Evolutionary conservation across 2,329 filamentous ascomycete genomes (phyloP).

Genomic region (Alternaria sp.): DNA sequence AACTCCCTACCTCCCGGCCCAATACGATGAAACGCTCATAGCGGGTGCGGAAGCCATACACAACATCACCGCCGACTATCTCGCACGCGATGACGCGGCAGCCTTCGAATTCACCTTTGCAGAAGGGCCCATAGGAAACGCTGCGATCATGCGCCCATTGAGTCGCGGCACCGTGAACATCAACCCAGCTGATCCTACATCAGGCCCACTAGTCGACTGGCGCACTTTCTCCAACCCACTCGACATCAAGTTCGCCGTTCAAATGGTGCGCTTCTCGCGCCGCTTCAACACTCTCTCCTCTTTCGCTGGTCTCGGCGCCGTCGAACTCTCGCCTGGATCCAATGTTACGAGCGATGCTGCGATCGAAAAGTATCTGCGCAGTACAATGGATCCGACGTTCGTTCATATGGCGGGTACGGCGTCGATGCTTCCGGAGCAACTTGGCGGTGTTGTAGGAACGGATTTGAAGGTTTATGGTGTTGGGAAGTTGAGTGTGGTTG

Average conservation of each 20-base stretch:
- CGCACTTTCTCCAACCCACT: constrained; percentile 39
- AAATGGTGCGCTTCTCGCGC: constrained; percentile 35
- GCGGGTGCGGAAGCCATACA: constrained; percentile 26
- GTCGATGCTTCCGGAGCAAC: constrained; percentile 8
- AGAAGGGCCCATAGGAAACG: constrained; percentile 7
- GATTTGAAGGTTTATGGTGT: constrained; percentile 29
- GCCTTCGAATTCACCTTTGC: constrained; percentile 32
- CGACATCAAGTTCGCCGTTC: constrained; percentile 35
- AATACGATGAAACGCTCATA: constrained; percentile 5
- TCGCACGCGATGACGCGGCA: constrained; percentile 23
- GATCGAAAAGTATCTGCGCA: not conserved
- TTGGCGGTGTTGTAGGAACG: constrained; percentile 29
- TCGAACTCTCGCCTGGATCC: constrained; percentile 22
- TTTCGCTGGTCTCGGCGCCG: constrained; percentile 16
- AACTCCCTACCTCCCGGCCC: constrained; percentile 15
- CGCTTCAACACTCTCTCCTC: constrained; percentile 17
- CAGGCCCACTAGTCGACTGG: constrained; percentile 19
- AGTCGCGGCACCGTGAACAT: constrained; percentile 40
- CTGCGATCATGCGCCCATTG: constrained; percentile 6
- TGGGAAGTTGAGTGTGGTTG: constrained; percentile 10
- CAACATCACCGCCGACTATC: constrained; percentile 21
- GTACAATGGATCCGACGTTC: constrained; percentile 6
- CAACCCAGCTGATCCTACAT: constrained; percentile 34
- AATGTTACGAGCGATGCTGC: constrained; percentile 17
- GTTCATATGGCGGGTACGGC: constrained; percentile 27